Evolutionary conservation across 2,329 filamentous ascomycete genomes (phyloP).

Genomic region (Curvularia eragrostidis): DNA sequence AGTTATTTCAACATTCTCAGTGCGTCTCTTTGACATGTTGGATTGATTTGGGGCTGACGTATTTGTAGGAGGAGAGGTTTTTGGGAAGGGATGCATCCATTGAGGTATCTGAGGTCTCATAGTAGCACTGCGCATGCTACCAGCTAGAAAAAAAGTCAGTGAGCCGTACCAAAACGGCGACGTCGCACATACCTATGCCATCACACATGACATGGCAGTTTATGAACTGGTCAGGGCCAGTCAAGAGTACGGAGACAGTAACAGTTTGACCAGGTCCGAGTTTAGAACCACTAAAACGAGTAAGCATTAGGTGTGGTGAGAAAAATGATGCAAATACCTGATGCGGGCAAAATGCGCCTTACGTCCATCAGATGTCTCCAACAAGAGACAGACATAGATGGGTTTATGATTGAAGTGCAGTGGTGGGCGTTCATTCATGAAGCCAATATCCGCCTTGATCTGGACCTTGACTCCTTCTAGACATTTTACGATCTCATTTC

Average conservation of each 20-base stretch:
- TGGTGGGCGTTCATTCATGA: conserved; percentile 69
- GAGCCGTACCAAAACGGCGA: background rate
- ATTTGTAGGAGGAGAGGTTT: conserved; percentile 18
- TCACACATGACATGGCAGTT: conserved; percentile 81
- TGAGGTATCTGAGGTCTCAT: conserved; percentile 59
- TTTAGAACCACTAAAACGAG: conserved; percentile 66
- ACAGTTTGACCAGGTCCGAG: conserved; percentile 68
- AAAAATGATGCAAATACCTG: conserved; percentile 52
- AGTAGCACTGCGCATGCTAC: conserved; percentile 62
- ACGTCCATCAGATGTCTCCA: conserved; percentile 71
- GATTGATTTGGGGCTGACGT: conserved; percentile 24
- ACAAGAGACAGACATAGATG: conserved; percentile 76
- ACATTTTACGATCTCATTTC: conserved; percentile 28
- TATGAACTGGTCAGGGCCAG: conserved; percentile 63
- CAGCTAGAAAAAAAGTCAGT: conserved; percentile 54
- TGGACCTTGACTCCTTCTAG: conserved; percentile 61
- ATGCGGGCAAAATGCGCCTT: conserved; percentile 72
- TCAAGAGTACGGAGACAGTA: conserved; percentile 64
- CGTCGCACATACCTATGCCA: conserved; percentile 67
- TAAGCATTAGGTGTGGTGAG: background rate
- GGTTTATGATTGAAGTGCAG: conserved; percentile 68
- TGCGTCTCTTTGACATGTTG: conserved; percentile 43
- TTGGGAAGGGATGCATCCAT: conserved; percentile 52
- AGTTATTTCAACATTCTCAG: conserved; percentile 19
- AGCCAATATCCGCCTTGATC: conserved; percentile 72